Base-by-base conservation (phyloP, 371 early-diverging fungal genomes). In the Syncephalis plumigaleata region DNA sequence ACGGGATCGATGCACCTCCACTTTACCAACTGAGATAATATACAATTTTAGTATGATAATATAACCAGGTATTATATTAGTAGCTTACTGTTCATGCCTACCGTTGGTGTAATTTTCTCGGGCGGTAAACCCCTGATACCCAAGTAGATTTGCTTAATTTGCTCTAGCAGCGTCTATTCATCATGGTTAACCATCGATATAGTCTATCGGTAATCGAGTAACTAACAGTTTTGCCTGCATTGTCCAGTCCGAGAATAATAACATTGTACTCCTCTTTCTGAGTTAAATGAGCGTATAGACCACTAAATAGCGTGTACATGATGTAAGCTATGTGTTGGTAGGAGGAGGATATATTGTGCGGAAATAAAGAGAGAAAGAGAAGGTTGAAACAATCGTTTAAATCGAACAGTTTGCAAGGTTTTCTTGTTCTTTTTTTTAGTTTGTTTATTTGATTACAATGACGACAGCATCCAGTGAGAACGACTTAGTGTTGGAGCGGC, bases 201-300 rank as follows among this genome's bases (percentile, higher is more conserved):
- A 31, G 24, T 39, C 37, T 47, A 18, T 15, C 44, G 21, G 42
- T 31, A 31, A 31, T 31, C 4, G 31, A n/a, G n/a, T n/a, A n/a
- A n/a, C n/a, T 17, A 71, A 85, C 88, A 23, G 97, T 92, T 66
- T 96, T 96, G 45, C 97, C 97, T 16, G 93, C 87, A 64, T 90
- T 88, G 56, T 93, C 94, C 20, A 93, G 77, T 8, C 97, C 97
- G 24, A 96, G 69, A 48, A 96, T 84, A 22, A 96, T 69, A n/a
- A 92, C 79, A 52, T 79, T 85, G 63, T 77, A 96, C 54, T 91
- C 90, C 64, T 91, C 91, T 55, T 77, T 81, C 43, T 79, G 73
- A 26, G 87, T 88, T 42, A 81, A 65, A 52, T 87, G 75, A 51
- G 77, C 68, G 64, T 93, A 92, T 8, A 91, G 70, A 21, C 94